Percentiles rank a stretch among this genome's conserved stretches.
phyloP scores from a whole-genome alignment of 73 alveolate species.

The Tetrahymena elliotti region DNA sequence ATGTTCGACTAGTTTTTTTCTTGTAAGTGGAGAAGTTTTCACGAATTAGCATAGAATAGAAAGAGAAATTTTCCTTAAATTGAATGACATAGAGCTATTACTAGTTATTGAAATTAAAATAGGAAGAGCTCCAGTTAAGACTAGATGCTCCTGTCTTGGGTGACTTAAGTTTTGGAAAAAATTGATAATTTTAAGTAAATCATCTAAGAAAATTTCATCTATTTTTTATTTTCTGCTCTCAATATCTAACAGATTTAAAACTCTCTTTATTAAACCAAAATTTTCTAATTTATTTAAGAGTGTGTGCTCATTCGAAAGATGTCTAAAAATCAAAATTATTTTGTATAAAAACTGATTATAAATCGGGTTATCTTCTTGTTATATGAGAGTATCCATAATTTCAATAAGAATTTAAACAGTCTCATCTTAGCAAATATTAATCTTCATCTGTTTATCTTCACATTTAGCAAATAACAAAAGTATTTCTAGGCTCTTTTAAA shows the following conservation, averaged over 20 bases:
- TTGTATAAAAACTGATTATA: slow-evolving; percentile 2
- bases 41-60: not conserved
- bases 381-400: not conserved
- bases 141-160: not conserved
- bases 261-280: slow-evolving; percentile 25
- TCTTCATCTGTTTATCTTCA: slow-evolving; percentile 28
- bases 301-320: slow-evolving; percentile 26
- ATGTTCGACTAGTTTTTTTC: not conserved
- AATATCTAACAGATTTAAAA: not conserved
- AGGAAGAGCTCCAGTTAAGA: not conserved
- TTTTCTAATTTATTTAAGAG: slow-evolving; percentile 19
- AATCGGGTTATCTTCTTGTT: not conserved
- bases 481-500: slow-evolving; percentile 8
- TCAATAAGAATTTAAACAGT: slow-evolving; percentile 13
- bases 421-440: slow-evolving; percentile 22
- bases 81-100: not conserved
- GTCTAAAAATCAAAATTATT: slow-evolving; percentile 23
- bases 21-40: not conserved
- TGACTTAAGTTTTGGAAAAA: not conserved
- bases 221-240: not conserved
- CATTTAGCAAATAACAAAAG: slow-evolving; percentile 22
- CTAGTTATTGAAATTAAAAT: not conserved
- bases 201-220: not conserved
- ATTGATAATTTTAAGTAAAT: not conserved
- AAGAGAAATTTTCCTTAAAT: not conserved